phyloP scores from a whole-genome alignment of 2,329 filamentous ascomycete genomes.

The Thermothelomyces thermophilus region DNA sequence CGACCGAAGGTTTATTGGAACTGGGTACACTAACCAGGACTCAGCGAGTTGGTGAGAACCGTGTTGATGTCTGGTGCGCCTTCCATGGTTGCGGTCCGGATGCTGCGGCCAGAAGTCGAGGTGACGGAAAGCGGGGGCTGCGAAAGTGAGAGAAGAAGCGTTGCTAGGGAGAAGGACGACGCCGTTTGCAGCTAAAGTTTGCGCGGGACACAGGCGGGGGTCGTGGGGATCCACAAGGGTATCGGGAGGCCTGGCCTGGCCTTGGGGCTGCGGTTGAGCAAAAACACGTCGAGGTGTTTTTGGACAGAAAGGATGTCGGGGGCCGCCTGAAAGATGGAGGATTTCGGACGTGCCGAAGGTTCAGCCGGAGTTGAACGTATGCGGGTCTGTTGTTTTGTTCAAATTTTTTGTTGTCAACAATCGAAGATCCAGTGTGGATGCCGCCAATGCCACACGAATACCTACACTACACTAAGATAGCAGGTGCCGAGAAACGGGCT shows the following conservation, averaged over 20 bases:
- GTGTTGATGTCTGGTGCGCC: constrained; percentile 84
- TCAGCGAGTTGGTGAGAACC: constrained; percentile 95
- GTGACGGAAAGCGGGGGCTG: constrained; percentile 24
- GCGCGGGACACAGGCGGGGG: constrained; percentile 26
- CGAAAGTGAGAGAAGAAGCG: constrained; percentile 19
- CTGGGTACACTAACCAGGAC: constrained; percentile 64
- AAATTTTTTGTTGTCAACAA: constrained; percentile 28
- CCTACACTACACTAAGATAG: neutral
- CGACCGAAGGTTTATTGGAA: constrained; percentile 13
- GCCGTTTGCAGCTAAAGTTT: constrained; percentile 25
- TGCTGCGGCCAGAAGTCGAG: constrained; percentile 17
- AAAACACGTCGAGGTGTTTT: constrained; percentile 3
- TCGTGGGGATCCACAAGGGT: constrained; percentile 22
- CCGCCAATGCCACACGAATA: constrained; percentile 18
- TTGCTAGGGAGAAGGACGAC: constrained; percentile 24
- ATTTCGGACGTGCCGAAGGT: constrained; percentile 5
- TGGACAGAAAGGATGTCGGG: neutral
- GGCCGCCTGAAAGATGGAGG: neutral
- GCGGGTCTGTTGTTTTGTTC: constrained; percentile 23
- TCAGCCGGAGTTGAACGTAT: constrained; percentile 7
- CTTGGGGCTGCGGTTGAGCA: constrained; percentile 5
- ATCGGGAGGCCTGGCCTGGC: constrained; percentile 11
- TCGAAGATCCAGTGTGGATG: constrained; percentile 22
- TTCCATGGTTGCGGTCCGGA: constrained; percentile 47
- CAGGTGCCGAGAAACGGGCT: neutral